phyloP scores from a whole-genome alignment of 2,329 filamentous ascomycete species.

The Dothideomycetes sp. region DNA sequence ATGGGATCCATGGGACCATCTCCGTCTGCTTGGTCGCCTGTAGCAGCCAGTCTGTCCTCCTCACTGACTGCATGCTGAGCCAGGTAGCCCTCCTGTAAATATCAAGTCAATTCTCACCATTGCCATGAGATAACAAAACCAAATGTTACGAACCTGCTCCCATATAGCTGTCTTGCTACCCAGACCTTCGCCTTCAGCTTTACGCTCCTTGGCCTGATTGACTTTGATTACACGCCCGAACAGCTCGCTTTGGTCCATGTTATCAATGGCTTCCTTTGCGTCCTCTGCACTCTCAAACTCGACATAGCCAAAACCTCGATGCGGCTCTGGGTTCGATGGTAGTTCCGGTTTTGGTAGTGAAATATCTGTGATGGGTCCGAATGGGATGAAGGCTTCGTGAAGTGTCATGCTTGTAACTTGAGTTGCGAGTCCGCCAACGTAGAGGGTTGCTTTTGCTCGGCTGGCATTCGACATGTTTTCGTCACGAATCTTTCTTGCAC shows the following conservation, averaged over 20 bases:
- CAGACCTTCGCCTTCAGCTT: slow-evolving; percentile 75
- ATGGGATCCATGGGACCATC: slow-evolving; percentile 68
- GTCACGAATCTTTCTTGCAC: too few relatives aligned
- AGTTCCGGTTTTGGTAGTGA: slow-evolving; percentile 80
- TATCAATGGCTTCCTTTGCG: slow-evolving; percentile 91
- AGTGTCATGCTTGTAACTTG: slow-evolving; percentile 65
- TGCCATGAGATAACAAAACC: slow-evolving; percentile 1
- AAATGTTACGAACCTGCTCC: slow-evolving; percentile 76
- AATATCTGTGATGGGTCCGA: slow-evolving; percentile 89
- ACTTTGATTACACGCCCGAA: slow-evolving; percentile 90
- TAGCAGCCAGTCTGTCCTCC: slow-evolving; percentile 57
- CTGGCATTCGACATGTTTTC: slow-evolving; percentile 65
- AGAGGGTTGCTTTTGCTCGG: slow-evolving; percentile 82
- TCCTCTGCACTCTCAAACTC: slow-evolving; percentile 82
- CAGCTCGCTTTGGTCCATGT: slow-evolving; percentile 95
- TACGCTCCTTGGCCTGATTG: slow-evolving; percentile 81
- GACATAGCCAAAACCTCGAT: slow-evolving; percentile 92
- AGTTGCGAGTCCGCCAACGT: slow-evolving; percentile 79
- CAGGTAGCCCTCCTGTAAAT: slow-evolving; percentile 74
- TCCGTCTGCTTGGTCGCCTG: slow-evolving; percentile 40
- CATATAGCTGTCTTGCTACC: slow-evolving; percentile 91
- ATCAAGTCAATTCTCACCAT: slow-evolving; percentile 12
- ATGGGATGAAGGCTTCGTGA: slow-evolving; percentile 88
- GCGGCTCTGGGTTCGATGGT: slow-evolving; percentile 64
- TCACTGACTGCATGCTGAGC: slow-evolving; percentile 77